phyloP scores from a whole-genome alignment of 2,329 filamentous ascomycete species.

The Aspergillus floridensis region DNA sequence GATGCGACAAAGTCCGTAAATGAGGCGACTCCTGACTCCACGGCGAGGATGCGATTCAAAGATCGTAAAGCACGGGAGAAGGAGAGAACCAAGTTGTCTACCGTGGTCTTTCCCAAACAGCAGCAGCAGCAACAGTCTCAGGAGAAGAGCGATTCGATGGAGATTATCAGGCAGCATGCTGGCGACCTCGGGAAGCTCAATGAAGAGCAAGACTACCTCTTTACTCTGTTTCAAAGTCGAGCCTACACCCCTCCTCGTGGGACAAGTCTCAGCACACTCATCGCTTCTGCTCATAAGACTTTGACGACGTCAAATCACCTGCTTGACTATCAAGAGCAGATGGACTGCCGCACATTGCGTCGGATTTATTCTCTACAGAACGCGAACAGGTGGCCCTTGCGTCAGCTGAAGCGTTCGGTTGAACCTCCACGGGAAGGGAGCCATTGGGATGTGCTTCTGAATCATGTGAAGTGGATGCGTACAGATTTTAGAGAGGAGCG shows the following conservation, averaged over 20 bases:
- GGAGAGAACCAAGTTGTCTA: conserved; percentile 63
- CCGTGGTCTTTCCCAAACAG: conserved; percentile 75
- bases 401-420: conserved; percentile 78
- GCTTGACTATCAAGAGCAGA: conserved; percentile 77
- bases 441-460: conserved; percentile 81
- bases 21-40: conserved; percentile 29
- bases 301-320: conserved; percentile 82
- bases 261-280: conserved; percentile 62
- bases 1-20: conserved; percentile 22
- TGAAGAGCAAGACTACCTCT: conserved; percentile 59
- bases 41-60: conserved; percentile 42
- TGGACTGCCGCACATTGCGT: conserved; percentile 81
- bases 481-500: conserved; percentile 92
- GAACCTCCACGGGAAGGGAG: conserved; percentile 75
- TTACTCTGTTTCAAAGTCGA: conserved; percentile 62
- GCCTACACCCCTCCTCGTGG: conserved; percentile 55
- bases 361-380: conserved; percentile 89
- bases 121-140: conserved; percentile 46
- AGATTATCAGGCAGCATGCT: conserved; percentile 43
- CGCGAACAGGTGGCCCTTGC: conserved; percentile 85
- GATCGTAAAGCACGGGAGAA: conserved; percentile 59
- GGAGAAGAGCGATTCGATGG: conserved; percentile 45
- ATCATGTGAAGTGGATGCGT: conserved; percentile 97
- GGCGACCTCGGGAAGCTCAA: conserved; percentile 46
- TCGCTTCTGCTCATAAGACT: conserved; percentile 84